Base-by-base conservation (phyloP, 1,284 basidiomycete genomes). In the Ceratobasidium sp. region DNA sequence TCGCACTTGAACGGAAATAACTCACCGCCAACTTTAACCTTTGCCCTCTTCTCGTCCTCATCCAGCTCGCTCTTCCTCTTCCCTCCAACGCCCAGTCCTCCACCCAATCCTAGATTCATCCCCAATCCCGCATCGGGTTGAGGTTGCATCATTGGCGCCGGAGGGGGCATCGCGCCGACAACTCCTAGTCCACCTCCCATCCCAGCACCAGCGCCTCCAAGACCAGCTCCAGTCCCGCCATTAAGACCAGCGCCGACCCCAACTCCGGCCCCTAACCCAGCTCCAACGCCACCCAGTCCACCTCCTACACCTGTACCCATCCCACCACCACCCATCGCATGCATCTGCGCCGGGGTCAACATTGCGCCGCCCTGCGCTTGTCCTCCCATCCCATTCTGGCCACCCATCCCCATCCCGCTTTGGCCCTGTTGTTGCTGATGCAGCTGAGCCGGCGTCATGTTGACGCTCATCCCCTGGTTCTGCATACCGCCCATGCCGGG, bases 11-110 rank as follows among this genome's bases (percentile, higher is more conserved):
- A 33, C 33, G 33, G 44, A 66, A 44, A 40, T 12, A 55, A 73
- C 58, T 18, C n/a, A 73, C 70, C 70, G n/a, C 56, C 70, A 33
- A 73, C 70, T 39, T 63, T 60, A 10, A 61, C 39, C 26, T 73
- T 73, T 28, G 70, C 56, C 70, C 70, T n/a, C 42, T 73, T 73
- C 26, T 73, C 70, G 18, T 61, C 70, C 26, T 73, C 70, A 42
- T 73, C 70, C 9, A 56, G 70, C 58, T 73, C 70, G 42, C 70
- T 73, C 56, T 73, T 73, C 28, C 70, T 15, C 40, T 73, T 73
- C 4, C 33, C 26, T 20, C 51, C 69, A 33, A 55, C 42, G 13
- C 55, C 70, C 49, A 69, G 39, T 15, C 51, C 67, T 10, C 55
- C 55, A 20, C 55, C 55, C 3, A 58, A 13, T 9, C 55, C 55